Conservation (phyloP, 352 stramenopile genomes). For the Phytophthora colocasiae region DNA sequence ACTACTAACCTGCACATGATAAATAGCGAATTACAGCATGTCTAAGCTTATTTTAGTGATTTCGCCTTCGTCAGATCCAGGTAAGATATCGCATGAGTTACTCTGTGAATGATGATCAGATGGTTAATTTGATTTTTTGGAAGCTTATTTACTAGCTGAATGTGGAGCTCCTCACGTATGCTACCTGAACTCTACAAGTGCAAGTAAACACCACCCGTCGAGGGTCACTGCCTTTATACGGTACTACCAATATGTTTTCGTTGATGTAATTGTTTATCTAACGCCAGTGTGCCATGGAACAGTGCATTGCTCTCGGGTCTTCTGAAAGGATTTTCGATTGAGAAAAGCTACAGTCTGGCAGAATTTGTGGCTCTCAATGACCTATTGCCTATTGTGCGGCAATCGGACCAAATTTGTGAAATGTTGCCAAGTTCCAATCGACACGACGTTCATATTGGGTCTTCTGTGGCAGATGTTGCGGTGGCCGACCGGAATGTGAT, state of each 20-base stretch:
- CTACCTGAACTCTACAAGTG: constrained; percentile 58
- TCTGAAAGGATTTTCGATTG: constrained; percentile 46
- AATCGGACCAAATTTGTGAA: constrained; percentile 41
- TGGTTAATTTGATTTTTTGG: not conserved
- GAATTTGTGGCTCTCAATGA: constrained; percentile 57
- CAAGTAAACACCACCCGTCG: constrained; percentile 22
- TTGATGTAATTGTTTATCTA: constrained; percentile 4
- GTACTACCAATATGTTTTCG: constrained; percentile 28
- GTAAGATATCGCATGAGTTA: constrained; percentile 19
- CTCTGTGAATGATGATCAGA: not conserved
- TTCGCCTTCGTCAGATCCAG: constrained; percentile 35
- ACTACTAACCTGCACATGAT: constrained; percentile 11
- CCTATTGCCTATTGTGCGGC: constrained; percentile 32
- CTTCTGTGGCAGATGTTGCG: constrained; percentile 4
- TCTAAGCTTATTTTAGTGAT: constrained; percentile 51
- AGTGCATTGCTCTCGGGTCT: constrained; percentile 62
- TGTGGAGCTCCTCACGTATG: constrained; percentile 60
- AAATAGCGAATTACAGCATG: constrained; percentile 17
- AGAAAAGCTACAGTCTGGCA: constrained; percentile 47
- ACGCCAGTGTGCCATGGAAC: constrained; percentile 10
- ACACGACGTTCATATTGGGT: constrained; percentile 36
- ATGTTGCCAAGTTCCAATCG: constrained; percentile 31
- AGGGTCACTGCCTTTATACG: constrained; percentile 58
- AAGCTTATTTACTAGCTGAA: constrained; percentile 59
- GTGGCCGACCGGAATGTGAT: constrained; percentile 32